phyloP scores from a whole-genome alignment of 139 green algal species.

The Chlorella sp. region DNA sequence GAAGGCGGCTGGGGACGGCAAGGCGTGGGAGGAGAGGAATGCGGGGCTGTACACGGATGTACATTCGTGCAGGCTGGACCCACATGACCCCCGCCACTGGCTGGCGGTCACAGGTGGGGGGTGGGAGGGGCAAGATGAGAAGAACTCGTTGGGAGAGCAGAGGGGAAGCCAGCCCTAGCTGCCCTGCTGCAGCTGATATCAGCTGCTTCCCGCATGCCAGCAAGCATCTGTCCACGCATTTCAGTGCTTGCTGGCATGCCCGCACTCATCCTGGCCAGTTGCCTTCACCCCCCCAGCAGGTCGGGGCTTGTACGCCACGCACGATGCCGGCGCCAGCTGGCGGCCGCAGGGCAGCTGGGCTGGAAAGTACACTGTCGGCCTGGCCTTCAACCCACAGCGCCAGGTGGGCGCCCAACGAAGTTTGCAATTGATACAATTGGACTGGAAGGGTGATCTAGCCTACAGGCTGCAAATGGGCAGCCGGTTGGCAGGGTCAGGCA shows the following conservation, averaged over 20 bases:
- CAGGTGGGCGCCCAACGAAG: not conserved
- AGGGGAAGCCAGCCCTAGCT: too few species aligned
- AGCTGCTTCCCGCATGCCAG: not conserved
- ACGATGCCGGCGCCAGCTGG: constrained; percentile 3
- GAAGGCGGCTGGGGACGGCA: not conserved
- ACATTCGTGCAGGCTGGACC: constrained; percentile 26
- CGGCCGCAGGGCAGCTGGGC: not conserved
- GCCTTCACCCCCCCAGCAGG: not conserved
- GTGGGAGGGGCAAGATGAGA: not conserved
- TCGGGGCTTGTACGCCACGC: constrained; percentile 1
- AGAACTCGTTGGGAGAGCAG: not conserved
- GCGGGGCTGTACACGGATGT: constrained; percentile 8
- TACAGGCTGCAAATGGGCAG: too few species aligned
- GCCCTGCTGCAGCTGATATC: not conserved
- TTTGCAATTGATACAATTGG: not conserved
- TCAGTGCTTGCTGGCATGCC: too few species aligned
- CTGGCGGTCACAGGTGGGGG: constrained; percentile 29
- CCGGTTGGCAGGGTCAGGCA: too few species aligned
- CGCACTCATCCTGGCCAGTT: not conserved
- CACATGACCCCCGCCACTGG: not conserved
- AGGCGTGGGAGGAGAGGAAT: constrained; percentile 1
- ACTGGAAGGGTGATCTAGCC: not conserved
- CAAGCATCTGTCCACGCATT: too few species aligned
- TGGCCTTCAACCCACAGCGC: constrained; percentile 10
- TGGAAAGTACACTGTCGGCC: constrained; percentile 22